Conservation (phyloP, 2,329 filamentous ascomycete genomes). For the Passalora sequoiae region DNA sequence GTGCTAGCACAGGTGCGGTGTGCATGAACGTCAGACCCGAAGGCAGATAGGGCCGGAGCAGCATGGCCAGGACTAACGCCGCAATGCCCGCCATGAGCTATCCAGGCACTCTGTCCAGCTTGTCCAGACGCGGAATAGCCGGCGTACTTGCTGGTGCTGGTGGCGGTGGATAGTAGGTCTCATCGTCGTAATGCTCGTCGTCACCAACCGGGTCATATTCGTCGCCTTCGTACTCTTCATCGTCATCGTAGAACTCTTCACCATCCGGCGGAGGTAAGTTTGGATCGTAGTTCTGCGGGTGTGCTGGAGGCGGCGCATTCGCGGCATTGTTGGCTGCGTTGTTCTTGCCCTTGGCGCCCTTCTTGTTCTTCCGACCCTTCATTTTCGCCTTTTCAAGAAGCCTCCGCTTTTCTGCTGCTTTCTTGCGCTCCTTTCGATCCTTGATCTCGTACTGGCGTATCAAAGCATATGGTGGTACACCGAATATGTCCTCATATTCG, state of each 20-base stretch:
- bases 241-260: conserved; percentile 32
- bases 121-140: conserved; percentile 10
- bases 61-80: conserved; percentile 8
- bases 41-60: conserved; percentile 3
- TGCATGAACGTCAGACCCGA: not conserved
- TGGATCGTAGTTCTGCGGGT: conserved; percentile 27
- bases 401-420: conserved; percentile 78
- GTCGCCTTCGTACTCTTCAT: conserved; percentile 25
- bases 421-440: conserved; percentile 75
- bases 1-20: not conserved
- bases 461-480: conserved; percentile 73
- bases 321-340: conserved; percentile 19
- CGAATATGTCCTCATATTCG: conserved; percentile 94
- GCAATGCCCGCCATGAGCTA: conserved; percentile 21
- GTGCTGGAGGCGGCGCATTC: conserved; percentile 16
- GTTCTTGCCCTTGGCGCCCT: conserved; percentile 57
- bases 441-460: conserved; percentile 93
- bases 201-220: conserved; percentile 27
- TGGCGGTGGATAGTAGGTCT: conserved; percentile 25
- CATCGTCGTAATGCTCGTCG: conserved; percentile 21
- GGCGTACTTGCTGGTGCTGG: conserved; percentile 21
- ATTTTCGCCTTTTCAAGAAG: conserved; percentile 89
- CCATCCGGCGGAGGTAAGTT: conserved; percentile 28
- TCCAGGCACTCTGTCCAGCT: conserved; percentile 6
- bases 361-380: conserved; percentile 85